Percentiles rank a stretch among this genome's conserved stretches.
Evolutionary conservation across 75 land plant genomes (phyloP).

Genomic region (Picea glauca): DNA sequence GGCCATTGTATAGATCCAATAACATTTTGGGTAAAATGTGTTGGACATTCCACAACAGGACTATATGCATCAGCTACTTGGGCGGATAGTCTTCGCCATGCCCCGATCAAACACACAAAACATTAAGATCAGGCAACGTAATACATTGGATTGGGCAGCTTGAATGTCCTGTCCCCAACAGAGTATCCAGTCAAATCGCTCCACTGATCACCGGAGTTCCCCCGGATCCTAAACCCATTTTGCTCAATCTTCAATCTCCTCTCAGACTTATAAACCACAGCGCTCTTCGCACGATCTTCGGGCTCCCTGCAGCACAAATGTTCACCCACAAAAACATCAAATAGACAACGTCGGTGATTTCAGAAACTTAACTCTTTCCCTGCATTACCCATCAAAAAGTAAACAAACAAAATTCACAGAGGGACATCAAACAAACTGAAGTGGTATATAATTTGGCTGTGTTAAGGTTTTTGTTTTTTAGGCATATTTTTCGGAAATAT

Average conservation of each 20-base stretch:
- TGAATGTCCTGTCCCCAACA: slow-evolving; percentile 9
- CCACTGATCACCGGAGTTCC: slow-evolving; percentile 73
- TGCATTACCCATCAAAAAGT: not conserved
- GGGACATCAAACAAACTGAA: no score
- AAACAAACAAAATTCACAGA: not conserved
- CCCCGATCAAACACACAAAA: no score
- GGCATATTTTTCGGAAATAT: no score
- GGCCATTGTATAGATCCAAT: no score
- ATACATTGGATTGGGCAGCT: slow-evolving; percentile 13
- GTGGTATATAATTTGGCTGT: no score
- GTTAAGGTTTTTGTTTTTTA: no score
- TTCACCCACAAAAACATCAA: slow-evolving; percentile 8
- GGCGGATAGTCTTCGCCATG: no score
- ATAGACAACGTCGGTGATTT: slow-evolving; percentile 13
- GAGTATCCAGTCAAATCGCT: slow-evolving; percentile 19
- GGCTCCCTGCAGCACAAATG: not conserved
- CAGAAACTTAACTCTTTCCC: slow-evolving; percentile 1
- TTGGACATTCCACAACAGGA: no score
- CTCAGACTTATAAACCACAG: slow-evolving; percentile 40
- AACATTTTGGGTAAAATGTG: no score
- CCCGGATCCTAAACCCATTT: slow-evolving; percentile 47
- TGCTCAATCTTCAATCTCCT: slow-evolving; percentile 31
- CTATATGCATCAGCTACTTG: no score
- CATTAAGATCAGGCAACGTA: not conserved
- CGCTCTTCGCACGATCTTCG: not conserved